Conservation (phyloP, 345 rosid genomes). For the Lumnitzera littorea region DNA sequence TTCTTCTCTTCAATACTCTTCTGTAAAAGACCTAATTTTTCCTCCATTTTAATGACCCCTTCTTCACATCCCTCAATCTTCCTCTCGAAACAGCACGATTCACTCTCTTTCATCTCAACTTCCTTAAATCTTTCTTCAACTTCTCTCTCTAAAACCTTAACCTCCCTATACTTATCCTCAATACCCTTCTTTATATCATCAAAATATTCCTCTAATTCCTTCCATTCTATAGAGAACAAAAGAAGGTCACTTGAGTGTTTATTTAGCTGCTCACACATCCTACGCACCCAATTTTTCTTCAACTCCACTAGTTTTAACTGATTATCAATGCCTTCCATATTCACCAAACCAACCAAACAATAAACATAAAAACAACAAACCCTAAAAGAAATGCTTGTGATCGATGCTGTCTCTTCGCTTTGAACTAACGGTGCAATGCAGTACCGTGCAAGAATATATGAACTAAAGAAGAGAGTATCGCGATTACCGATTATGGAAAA, state of each 20-base stretch:
- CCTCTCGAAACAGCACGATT: background rate
- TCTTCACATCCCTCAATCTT: background rate
- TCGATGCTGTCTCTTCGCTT: too few relatives aligned
- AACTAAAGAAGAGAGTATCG: too few relatives aligned
- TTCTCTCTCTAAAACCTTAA: conserved; percentile 1
- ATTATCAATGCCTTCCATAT: background rate
- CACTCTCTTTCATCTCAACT: background rate
- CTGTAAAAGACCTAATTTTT: too few relatives aligned
- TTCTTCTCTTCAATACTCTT: too few relatives aligned
- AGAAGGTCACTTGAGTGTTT: background rate
- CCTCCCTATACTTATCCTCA: background rate
- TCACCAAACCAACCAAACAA: too few relatives aligned
- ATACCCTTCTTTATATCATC: conserved; percentile 1
- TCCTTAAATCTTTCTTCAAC: background rate
- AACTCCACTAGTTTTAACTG: background rate
- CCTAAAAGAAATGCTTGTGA: too few relatives aligned
- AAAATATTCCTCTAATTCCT: conserved; percentile 13
- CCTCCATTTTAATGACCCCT: background rate
- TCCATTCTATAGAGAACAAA: conserved; percentile 1
- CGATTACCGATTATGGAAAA: too few relatives aligned
- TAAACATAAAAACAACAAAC: too few relatives aligned
- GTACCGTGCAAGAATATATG: too few relatives aligned
- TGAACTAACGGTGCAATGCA: too few relatives aligned
- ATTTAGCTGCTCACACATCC: conserved; percentile 2
- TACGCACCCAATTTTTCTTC: background rate